A percentile compares a stretch with the other conserved stretches of the same genome.
phyloP scores from a whole-genome alignment of 352 stramenopile species.

The Globisporangium radiosum region DNA sequence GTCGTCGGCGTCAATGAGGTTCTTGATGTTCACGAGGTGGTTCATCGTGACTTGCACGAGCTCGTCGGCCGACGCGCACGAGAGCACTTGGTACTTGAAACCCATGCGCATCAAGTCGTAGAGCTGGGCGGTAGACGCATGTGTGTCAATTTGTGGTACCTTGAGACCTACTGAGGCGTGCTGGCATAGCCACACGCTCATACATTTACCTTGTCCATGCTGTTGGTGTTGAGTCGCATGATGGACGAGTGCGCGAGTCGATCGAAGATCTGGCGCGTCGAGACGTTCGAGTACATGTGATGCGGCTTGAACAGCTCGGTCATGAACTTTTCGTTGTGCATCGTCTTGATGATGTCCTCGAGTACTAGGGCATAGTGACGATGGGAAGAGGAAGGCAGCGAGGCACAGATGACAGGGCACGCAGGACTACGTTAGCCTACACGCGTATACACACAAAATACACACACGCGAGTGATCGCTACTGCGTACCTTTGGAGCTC shows the following conservation, averaged over 20 bases:
- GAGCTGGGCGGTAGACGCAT: constrained; percentile 26
- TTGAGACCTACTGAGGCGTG: neutral
- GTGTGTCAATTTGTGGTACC: neutral
- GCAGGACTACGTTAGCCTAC: neutral
- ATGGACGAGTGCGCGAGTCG: constrained; percentile 90
- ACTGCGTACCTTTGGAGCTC: constrained; percentile 56
- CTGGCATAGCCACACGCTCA: neutral
- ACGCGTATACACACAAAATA: neutral
- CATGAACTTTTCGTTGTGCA: constrained; percentile 91
- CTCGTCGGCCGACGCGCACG: constrained; percentile 74
- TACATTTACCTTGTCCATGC: constrained; percentile 84
- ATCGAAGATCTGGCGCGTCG: constrained; percentile 90
- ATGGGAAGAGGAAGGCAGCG: too few species aligned
- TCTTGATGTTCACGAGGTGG: constrained; percentile 71
- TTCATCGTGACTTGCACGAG: constrained; percentile 88
- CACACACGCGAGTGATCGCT: too few species aligned
- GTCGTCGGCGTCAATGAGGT: constrained; percentile 56
- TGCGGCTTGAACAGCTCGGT: constrained; percentile 90
- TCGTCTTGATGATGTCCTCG: constrained; percentile 89
- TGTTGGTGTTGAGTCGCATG: constrained; percentile 91
- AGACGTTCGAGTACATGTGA: constrained; percentile 85
- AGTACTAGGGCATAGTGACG: constrained; percentile 40
- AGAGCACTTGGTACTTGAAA: constrained; percentile 91
- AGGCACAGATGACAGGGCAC: neutral
- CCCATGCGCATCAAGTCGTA: constrained; percentile 94